Conservation (phyloP, 169 alveolate genomes). For the Toxoplasma gondii region DNA sequence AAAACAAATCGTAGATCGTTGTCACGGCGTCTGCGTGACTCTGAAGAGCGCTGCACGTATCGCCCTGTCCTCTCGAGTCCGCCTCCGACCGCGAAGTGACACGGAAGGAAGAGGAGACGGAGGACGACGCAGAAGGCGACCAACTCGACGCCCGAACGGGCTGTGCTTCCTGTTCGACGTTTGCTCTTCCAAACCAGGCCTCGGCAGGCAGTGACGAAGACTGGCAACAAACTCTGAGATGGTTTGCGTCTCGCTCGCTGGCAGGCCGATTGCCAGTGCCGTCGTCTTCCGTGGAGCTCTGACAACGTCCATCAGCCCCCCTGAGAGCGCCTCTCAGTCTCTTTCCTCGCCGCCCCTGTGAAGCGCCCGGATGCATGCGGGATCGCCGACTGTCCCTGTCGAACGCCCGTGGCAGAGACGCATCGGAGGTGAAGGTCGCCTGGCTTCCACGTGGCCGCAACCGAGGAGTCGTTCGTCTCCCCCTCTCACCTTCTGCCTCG, state of each 20-base stretch:
- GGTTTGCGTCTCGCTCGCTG: too few relatives aligned
- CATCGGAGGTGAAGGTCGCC: too few relatives aligned
- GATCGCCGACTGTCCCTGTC: not conserved
- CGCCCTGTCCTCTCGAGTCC: too few relatives aligned
- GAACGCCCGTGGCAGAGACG: not conserved
- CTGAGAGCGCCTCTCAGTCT: not conserved
- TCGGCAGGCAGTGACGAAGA: not conserved
- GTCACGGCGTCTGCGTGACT: not conserved
- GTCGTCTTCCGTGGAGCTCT: too few relatives aligned
- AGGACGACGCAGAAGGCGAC: not conserved
- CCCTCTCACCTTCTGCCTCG: not conserved
- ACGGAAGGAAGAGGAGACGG: not conserved
- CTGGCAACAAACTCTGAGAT: too few relatives aligned
- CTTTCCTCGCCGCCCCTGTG: not conserved
- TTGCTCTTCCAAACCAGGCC: not conserved
- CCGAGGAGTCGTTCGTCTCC: too few relatives aligned
- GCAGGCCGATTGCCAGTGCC: too few relatives aligned
- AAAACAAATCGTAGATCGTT: not conserved
- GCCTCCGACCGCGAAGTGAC: too few relatives aligned
- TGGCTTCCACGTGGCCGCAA: too few relatives aligned
- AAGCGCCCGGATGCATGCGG: not conserved
- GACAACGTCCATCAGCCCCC: not conserved
- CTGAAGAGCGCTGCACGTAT: too few relatives aligned
- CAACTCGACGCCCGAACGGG: not conserved
- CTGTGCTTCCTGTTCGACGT: not conserved